Conservation (phyloP, 345 rosid species). For the Lepidium sativum region DNA sequence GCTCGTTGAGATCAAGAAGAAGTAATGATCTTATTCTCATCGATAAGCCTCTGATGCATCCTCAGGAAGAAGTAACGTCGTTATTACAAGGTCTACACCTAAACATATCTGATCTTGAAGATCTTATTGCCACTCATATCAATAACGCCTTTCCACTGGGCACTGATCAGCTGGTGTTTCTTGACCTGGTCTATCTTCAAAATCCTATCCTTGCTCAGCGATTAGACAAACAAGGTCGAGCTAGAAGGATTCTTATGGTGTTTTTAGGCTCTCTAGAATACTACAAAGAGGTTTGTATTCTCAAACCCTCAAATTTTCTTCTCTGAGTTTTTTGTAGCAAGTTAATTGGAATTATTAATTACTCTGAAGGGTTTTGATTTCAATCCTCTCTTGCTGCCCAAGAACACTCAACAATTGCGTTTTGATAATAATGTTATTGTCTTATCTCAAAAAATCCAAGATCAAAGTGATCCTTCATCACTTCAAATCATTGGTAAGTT, state of each 20-base stretch:
- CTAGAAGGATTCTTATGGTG: not conserved
- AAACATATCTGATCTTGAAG: not conserved
- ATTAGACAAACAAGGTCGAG: not conserved
- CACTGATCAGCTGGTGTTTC: slow-evolving; percentile 9
- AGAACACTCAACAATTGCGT: not conserved
- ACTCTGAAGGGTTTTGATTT: not conserved
- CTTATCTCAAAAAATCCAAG: too few relatives aligned
- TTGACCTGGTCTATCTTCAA: not conserved
- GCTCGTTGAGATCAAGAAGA: too few relatives aligned
- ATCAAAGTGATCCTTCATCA: too few relatives aligned
- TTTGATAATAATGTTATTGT: too few relatives aligned
- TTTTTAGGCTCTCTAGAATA: slow-evolving; percentile 5
- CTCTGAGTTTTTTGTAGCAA: not conserved
- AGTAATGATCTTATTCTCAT: not conserved
- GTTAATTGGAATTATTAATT: not conserved
- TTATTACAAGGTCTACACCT: slow-evolving; percentile 2
- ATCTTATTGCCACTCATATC: not conserved
- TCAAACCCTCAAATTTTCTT: not conserved
- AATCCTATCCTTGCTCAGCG: not conserved
- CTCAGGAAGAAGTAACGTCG: not conserved
- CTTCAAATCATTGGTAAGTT: too few relatives aligned
- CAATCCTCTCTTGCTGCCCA: not conserved
- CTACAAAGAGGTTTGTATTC: not conserved
- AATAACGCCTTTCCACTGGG: not conserved
- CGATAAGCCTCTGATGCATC: not conserved